Percentiles rank a stretch among this genome's conserved stretches.
These are phyloP conservation scores for Globisporangium yorkense DNA, from an alignment of 352 stramenopile species.

Conservation along the genomic window DNA sequence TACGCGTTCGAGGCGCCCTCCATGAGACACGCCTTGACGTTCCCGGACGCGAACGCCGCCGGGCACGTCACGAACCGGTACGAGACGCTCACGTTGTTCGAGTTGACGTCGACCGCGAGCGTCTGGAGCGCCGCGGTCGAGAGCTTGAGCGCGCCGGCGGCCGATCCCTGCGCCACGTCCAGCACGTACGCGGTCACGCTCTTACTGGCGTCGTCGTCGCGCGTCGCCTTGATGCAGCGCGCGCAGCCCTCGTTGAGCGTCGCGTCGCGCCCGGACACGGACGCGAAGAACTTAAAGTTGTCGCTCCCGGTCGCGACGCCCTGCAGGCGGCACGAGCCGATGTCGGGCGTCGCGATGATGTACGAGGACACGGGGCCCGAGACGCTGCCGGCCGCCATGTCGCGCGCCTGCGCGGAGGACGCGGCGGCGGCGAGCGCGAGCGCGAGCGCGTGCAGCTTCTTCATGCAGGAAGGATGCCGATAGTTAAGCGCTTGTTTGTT, in stretches of 20 bases:
- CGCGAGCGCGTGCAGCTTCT: constrained; percentile 1
- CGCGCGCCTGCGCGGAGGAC: not conserved
- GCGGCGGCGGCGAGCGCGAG: constrained; percentile 5
- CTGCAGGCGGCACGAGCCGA: constrained; percentile 67
- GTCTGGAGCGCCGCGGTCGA: constrained; percentile 35
- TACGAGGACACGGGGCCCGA: constrained; percentile 33
- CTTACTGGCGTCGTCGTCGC: constrained; percentile 34
- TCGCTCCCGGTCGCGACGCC: constrained; percentile 44
- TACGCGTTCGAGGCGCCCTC: constrained; percentile 74
- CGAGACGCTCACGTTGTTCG: constrained; percentile 43
- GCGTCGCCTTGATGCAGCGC: constrained; percentile 69
- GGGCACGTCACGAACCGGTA: constrained; percentile 67
- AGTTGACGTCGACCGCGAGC: constrained; percentile 40
- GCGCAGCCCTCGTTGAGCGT: constrained; percentile 53
- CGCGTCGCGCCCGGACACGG: constrained; percentile 51
- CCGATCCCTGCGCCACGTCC: constrained; percentile 56
- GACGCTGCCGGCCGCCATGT: constrained; percentile 8
- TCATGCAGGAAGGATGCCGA: not conserved
- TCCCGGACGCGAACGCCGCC: constrained; percentile 44
- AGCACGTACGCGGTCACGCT: constrained; percentile 64
- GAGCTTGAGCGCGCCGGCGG: constrained; percentile 41
- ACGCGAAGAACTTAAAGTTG: constrained; percentile 81
- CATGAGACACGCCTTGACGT: constrained; percentile 80
- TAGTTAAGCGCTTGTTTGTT: too few relatives aligned
- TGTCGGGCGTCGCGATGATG: constrained; percentile 51